phyloP scores from a whole-genome alignment of 1,284 basidiomycete species.

The Irpex rosettiformis region DNA sequence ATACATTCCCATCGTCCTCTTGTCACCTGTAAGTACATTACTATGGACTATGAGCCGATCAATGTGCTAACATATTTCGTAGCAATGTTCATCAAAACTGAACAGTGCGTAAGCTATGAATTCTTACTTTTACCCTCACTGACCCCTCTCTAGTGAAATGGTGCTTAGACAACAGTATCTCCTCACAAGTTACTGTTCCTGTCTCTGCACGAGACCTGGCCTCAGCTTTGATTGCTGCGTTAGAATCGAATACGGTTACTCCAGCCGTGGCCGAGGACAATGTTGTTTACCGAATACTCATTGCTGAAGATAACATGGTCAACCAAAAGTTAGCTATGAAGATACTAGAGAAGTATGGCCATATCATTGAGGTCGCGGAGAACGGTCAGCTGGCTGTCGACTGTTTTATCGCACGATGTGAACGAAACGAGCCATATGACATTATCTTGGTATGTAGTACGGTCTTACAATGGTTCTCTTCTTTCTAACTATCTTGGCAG shows the following conservation, averaged over 20 bases:
- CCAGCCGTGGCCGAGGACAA: constrained; percentile 81
- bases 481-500: constrained; percentile 34
- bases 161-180: constrained; percentile 90
- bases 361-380: constrained; percentile 95
- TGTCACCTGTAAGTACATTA: constrained; percentile 57
- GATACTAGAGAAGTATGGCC: constrained; percentile 96
- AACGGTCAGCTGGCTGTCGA: constrained; percentile 92
- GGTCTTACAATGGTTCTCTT: neutral
- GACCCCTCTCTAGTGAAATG: constrained; percentile 64
- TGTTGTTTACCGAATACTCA: constrained; percentile 87
- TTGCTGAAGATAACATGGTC: constrained; percentile 97
- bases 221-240: constrained; percentile 89
- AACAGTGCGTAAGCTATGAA: constrained; percentile 54
- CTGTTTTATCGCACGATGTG: constrained; percentile 78
- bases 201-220: constrained; percentile 87
- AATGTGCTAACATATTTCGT: constrained; percentile 12
- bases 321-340: constrained; percentile 98
- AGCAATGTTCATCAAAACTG: constrained; percentile 57
- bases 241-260: constrained; percentile 89
- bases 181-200: constrained; percentile 89
- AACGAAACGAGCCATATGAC: constrained; percentile 75
- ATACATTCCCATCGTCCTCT: constrained; percentile 96
- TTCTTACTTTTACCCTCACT: constrained; percentile 6
- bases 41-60: too few relatives aligned
- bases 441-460: constrained; percentile 71